Percentiles rank a stretch among this genome's conserved stretches.
Conservation (phyloP, 169 alveolate species). For the Plasmodium coatneyi region DNA sequence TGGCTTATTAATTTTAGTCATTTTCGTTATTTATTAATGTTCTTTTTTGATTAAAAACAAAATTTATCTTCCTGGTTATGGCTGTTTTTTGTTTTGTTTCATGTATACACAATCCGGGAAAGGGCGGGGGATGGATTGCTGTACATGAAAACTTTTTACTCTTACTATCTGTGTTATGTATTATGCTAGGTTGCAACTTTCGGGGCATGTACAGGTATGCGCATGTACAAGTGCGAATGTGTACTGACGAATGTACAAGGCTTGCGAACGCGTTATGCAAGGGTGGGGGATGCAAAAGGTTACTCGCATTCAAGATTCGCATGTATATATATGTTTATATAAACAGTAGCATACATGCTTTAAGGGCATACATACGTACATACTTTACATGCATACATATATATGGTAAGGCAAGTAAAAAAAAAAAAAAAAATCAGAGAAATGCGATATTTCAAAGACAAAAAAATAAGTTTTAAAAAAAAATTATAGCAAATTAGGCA, state of each 20-base stretch:
- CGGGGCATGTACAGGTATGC: not conserved
- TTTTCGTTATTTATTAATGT: slow-evolving; percentile 7
- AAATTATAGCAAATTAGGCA: not conserved
- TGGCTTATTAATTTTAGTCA: slow-evolving; percentile 60
- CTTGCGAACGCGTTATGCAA: not conserved
- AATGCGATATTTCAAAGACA: slow-evolving; percentile 15
- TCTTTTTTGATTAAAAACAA: slow-evolving; percentile 6
- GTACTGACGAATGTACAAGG: not conserved
- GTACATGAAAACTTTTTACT: not conserved
- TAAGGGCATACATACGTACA: not conserved
- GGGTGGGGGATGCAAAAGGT: not conserved
- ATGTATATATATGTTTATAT: not conserved
- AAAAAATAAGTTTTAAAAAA: not conserved
- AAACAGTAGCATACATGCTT: not conserved
- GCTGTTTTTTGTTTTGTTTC: not conserved
- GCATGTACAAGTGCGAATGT: not conserved
- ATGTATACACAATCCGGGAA: slow-evolving; percentile 9
- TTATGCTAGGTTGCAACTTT: not conserved
- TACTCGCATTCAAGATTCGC: not conserved
- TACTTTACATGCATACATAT: not conserved
- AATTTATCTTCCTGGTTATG: slow-evolving; percentile 8
- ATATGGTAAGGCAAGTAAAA: not conserved
- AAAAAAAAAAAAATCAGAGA: not conserved
- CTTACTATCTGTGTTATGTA: not conserved
- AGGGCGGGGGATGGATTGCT: not conserved